Percentiles rank a stretch among this genome's conserved stretches.
Conservation (phyloP, 1,284 basidiomycete genomes). For the Sphagnurus paluster region DNA sequence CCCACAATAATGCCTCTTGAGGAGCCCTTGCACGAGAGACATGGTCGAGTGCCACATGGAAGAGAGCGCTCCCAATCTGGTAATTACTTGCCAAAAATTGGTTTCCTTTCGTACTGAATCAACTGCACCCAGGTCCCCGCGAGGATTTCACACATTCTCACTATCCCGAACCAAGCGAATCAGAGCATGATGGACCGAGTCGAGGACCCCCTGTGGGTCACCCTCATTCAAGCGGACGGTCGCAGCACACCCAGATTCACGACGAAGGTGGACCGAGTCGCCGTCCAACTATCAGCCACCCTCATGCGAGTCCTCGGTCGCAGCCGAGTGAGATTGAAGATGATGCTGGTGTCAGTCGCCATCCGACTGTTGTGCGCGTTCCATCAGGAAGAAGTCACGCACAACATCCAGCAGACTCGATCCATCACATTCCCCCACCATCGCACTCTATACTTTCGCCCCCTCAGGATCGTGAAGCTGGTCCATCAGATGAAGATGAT, state of each 20-base stretch:
- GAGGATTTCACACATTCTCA: conserved; percentile 10
- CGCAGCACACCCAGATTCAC: too few species aligned
- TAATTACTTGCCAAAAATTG: too few species aligned
- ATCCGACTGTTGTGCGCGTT: not conserved
- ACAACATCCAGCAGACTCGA: not conserved
- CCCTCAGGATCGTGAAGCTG: not conserved
- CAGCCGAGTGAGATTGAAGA: too few species aligned
- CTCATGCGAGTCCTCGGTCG: too few species aligned
- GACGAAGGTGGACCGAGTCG: conserved; percentile 1
- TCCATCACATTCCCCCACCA: not conserved
- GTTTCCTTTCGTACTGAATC: too few species aligned
- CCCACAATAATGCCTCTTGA: conserved; percentile 1
- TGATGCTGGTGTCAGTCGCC: too few species aligned
- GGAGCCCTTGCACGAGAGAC: not conserved
- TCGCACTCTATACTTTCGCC: not conserved
- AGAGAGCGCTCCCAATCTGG: conserved; percentile 9
- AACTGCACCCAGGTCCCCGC: not conserved
- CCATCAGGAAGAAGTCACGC: conserved; percentile 1
- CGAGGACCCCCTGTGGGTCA: too few species aligned
- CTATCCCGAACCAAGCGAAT: too few species aligned
- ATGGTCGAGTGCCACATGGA: not conserved
- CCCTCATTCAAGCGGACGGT: too few species aligned
- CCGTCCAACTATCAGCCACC: too few species aligned
- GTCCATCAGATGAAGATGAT: not conserved
- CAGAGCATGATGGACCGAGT: too few species aligned